Base-by-base conservation (phyloP, 441 rosid genomes). In the Adansonia rubrostipa region DNA sequence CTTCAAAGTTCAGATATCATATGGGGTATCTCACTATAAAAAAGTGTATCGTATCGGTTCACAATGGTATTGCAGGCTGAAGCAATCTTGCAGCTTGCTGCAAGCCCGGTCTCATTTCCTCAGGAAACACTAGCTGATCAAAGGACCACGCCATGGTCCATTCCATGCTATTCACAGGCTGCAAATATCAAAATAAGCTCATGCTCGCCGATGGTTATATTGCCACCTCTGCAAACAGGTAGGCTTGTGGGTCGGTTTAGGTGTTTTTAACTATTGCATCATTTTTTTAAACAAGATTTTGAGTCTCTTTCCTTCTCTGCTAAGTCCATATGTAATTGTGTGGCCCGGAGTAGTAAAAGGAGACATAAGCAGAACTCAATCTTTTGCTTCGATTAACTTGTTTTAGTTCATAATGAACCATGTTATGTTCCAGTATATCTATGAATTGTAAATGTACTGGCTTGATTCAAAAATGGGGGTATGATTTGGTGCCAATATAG, bases 81-180 rank as follows among this genome's bases (percentile, higher is more conserved):
- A 77, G 79, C 78, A 77, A 79, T 86, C 56, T 77, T 86, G 85
- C 87, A 84, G 73, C 81, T 84, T 62, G 89, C 87, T 9, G 81
- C 86, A 61, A 66, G 75, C 79, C 73, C 87, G 40, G 53, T 79
- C 6, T 74, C 80, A 13, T 57, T 80, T 51, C 62, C 74, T 4
- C 82, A 48, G 3, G 80, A 81, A 68, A 85, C 84, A 80, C 80
- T 83, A 28, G 45, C 72, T n/a, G 78, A 78, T 57, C 82, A 56
- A 67, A 70, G 77, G 78, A 72, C 84, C 6, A 22, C 85, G 80
- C 66, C 80, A 61, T 76, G 84, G 81, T 79, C 85, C 51, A 42
- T 77, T 69, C 86, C 86, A 5, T 66, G 82, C 81, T 84, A 79
- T 6, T 71, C 84, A 57, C 84, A 83, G 74, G 50, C 86, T 74